Base-by-base conservation (phyloP, 176 grass and related monocot genomes). In the Ensete glaucum region DNA sequence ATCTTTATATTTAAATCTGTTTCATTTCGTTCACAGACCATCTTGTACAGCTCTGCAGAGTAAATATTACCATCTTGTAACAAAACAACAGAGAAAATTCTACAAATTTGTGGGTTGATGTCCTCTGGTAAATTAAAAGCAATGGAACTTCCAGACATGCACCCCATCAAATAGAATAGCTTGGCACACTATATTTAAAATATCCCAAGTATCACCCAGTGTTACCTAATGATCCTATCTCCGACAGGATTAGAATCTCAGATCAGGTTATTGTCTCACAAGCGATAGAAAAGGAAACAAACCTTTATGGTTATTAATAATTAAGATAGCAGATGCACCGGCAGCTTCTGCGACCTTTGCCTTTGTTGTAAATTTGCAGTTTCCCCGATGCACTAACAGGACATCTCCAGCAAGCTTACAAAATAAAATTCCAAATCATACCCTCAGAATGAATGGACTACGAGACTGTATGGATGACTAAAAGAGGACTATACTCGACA, bases 311-410 rank as follows among this genome's bases (percentile, higher is more conserved):
- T 89, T 76, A 76, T 99, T 99, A 65, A 99, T 81, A 77, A 99
- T 91, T 81, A 99, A 79, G 73, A 99, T 99, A 49, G 90, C 88
- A 80, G 90, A 99, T 82, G 95, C 95, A 82, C 95, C 90, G 81
- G 95, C 86, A 64, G 84, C 79, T 85, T 94, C 84, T 11, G 88
- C 95, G 74, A 79, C 66, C 81, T 75, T 89, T 50, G 95, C 86
- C 80, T 99, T 99, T 58, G 22, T 76, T 73, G 95, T 98, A 80
- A 98, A 98, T 71, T 81, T 98, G 83, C 95, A 98, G 1, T 77
- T 48, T 67, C 95, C 94, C 67, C 95, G 81, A 57, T 89, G 77
- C 76, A 99, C 90, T 75, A 99, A 81, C 60, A 99, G 69, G 64
- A 99, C 86, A 78, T 91, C 88, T 76, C 95, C 88, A 74, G 77